Base-by-base conservation (phyloP, 192 early-diverging fungal species). In the Backusella macrospora region DNA sequence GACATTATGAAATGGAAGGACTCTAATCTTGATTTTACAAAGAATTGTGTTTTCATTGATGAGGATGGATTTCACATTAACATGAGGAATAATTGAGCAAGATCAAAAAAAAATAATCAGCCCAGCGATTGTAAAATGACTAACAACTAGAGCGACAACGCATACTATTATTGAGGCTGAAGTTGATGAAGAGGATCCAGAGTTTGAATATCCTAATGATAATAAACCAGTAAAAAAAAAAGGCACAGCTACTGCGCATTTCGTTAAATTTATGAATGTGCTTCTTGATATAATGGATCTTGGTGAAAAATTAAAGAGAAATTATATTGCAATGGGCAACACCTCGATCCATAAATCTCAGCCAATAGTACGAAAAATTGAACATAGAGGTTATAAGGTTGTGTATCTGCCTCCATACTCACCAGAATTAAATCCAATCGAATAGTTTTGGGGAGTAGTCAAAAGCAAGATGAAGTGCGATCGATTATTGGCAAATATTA, bases 241-340 rank as follows among this genome's bases (percentile, higher is more conserved):
- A 64, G 62, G 62, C 37, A 64, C 62, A 29, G 34, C 62, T 34
- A 64, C 23, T 64, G 62, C 29, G 6, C 62, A 29, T 29, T 64
- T 64, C 37, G 62, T 64, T 5, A 34, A 64, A 14, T 64, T 64
- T 3, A 64, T 64, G 62, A 64, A 64, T 29, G 23, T 34, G 14
- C 23, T 37, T 64, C 62, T 64, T 29, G 62, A 8, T 64, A 29
- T 23, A 5, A 23, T 64, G 23, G 23, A 64, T 4, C 6, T 29
- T 5, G 26, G 34, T 34, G 6, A 64, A 14, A 29, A 8, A 37
- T 14, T 64, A 8, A 64, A 12, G 26, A 0, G 62, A 5, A 64
- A 4, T 37, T 66, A 80, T 62, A 14, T 77, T 15, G 71, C 73
- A 12, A 73, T 77, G 65, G 71, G 73, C 23, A 73, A 73, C 21